These are phyloP conservation scores for Wallemia ichthyophaga DNA, from an alignment of 1,284 basidiomycete genomes.

Conservation along the genomic window DNA sequence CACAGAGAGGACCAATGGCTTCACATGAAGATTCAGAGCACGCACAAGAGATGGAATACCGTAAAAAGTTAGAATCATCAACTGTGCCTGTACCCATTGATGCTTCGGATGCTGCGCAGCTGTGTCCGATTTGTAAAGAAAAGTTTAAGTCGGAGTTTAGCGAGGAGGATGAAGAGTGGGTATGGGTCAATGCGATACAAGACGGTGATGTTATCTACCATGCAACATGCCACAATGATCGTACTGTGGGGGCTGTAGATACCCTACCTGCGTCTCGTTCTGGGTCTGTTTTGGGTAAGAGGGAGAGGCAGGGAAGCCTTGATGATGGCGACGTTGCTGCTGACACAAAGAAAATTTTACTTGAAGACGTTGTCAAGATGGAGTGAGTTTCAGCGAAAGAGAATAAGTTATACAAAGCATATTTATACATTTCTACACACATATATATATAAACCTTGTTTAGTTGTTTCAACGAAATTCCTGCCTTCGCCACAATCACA, in stretches of 20 bases:
- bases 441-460: too few relatives aligned
- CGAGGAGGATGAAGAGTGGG: conserved; percentile 96
- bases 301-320: background rate
- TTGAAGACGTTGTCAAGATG: background rate
- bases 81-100: conserved; percentile 49
- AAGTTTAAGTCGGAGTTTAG: conserved; percentile 64
- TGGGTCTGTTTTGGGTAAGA: background rate
- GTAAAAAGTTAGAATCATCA: conserved; percentile 31
- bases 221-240: conserved; percentile 2
- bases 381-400: too few relatives aligned
- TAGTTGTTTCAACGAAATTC: too few relatives aligned
- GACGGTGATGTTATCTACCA: conserved; percentile 44
- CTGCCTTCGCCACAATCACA: too few relatives aligned
- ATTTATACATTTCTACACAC: too few relatives aligned
- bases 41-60: conserved; percentile 2
- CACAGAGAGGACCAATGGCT: background rate
- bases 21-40: background rate
- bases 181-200: conserved; percentile 71
- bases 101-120: conserved; percentile 45
- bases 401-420: too few relatives aligned
- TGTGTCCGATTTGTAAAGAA: conserved; percentile 95
- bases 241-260: too few relatives aligned
- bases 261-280: too few relatives aligned
- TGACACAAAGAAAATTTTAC: conserved; percentile 3
- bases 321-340: background rate